Evolutionary conservation across 257 asterid genomes (phyloP).

Genomic region (Penstemon barbatus): DNA sequence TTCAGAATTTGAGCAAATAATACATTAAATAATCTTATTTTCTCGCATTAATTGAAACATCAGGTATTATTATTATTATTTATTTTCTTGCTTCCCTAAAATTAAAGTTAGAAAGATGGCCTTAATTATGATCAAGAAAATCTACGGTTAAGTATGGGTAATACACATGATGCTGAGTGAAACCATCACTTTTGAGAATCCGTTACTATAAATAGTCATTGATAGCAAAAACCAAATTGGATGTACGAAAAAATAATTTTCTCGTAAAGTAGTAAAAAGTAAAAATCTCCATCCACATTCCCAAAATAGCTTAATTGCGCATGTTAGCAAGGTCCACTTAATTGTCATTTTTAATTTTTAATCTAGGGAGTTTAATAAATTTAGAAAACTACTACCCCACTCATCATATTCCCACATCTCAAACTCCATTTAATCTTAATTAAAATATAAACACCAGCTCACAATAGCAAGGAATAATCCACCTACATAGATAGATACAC

Average conservation of each 20-base stretch:
- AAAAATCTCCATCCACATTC: constrained; percentile 28
- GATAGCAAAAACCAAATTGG: no score
- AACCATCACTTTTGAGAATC: no score
- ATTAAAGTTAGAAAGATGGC: no score
- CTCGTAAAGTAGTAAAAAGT: neutral
- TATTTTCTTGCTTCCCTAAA: no score
- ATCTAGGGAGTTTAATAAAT: constrained; percentile 2
- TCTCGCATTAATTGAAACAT: neutral
- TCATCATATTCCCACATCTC: constrained; percentile 24
- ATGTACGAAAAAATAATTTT: no score
- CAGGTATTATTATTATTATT: neutral
- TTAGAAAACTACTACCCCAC: constrained; percentile 23
- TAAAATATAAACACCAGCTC: constrained; percentile 52
- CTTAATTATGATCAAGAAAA: no score
- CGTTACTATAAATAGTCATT: no score
- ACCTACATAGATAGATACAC: neutral
- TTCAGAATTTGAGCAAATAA: no score
- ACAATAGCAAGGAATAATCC: constrained; percentile 35
- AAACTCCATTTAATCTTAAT: constrained; percentile 31
- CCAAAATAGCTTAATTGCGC: constrained; percentile 31
- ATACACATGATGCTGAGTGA: no score
- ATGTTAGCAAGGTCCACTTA: constrained; percentile 40
- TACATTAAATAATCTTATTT: no score
- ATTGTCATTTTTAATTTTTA: constrained; percentile 13
- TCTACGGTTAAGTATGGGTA: no score